Conservation (phyloP, 495 filamentous ascomycete genomes). For the Amniculicola lignicola region DNA sequence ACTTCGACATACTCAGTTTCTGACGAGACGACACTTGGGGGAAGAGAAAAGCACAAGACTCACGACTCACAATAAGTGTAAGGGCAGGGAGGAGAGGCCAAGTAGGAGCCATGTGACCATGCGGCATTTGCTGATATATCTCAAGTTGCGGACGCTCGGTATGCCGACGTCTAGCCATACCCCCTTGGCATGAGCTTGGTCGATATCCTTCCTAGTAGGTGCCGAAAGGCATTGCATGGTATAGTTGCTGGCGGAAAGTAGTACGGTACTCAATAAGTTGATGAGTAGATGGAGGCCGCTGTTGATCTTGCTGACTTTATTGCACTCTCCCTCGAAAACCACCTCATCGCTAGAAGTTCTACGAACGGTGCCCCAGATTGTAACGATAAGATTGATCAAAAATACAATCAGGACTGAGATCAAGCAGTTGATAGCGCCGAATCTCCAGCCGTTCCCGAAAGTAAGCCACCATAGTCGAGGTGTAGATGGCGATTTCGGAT, state of each 20-base stretch:
- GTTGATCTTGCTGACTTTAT: background rate
- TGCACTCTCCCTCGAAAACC: constrained; percentile 1
- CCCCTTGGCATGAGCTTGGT: constrained; percentile 26
- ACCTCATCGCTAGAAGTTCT: background rate
- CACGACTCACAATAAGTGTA: constrained; percentile 39
- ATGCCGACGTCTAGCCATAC: constrained; percentile 37
- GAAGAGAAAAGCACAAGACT: no score
- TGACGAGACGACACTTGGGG: no score
- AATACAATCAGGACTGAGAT: background rate
- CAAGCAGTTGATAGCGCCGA: constrained; percentile 9
- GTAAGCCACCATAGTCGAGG: no score
- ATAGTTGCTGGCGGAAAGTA: constrained; percentile 36
- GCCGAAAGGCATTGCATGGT: constrained; percentile 33
- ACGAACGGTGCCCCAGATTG: constrained; percentile 1
- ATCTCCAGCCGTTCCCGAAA: constrained; percentile 6
- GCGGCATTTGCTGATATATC: constrained; percentile 11
- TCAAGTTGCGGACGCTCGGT: constrained; percentile 34
- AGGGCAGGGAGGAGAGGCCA: constrained; percentile 29
- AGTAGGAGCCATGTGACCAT: background rate
- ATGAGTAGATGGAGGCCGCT: constrained; percentile 37
- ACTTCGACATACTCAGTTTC: no score
- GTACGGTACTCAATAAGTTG: constrained; percentile 31
- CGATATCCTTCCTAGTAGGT: constrained; percentile 35
- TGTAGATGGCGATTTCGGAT: no score
- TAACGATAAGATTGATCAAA: constrained; percentile 9